phyloP scores from a whole-genome alignment of 1,284 basidiomycete species.

The Amylostereum chailletii region DNA sequence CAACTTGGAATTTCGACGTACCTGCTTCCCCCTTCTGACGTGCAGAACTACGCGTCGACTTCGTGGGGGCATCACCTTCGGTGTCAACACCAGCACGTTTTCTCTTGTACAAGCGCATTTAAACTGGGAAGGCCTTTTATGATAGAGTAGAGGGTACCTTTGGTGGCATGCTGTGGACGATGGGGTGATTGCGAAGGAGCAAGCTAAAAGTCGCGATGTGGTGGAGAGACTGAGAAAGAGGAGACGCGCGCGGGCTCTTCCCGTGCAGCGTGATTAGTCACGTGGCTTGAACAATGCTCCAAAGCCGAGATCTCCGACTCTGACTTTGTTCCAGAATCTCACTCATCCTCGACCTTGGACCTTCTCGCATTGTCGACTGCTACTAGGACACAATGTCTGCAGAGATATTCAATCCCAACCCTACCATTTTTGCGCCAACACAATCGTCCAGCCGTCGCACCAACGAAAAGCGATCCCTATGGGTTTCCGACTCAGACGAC shows the following conservation, averaged over 20 bases:
- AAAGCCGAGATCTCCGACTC: too few relatives aligned
- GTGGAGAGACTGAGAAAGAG: neutral
- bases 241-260: neutral
- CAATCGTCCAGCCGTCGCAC: constrained; percentile 16
- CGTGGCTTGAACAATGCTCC: too few relatives aligned
- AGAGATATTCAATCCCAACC: constrained; percentile 29
- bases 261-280: too few relatives aligned
- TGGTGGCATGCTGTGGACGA: constrained; percentile 12
- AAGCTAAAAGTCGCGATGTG: neutral
- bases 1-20: constrained; percentile 1
- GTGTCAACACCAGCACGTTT: constrained; percentile 29
- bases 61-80: constrained; percentile 26
- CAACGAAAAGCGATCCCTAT: constrained; percentile 21
- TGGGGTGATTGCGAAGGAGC: too few relatives aligned
- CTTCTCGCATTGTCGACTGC: too few relatives aligned
- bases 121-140: neutral
- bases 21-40: constrained; percentile 7
- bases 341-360: neutral
- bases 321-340: neutral
- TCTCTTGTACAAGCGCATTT: constrained; percentile 22
- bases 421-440: constrained; percentile 23
- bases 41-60: constrained; percentile 40
- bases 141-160: constrained; percentile 10
- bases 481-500: constrained; percentile 22
- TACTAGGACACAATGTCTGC: constrained; percentile 19